phyloP scores from a whole-genome alignment of 441 rosid genomes.

The Brassica balearica region DNA sequence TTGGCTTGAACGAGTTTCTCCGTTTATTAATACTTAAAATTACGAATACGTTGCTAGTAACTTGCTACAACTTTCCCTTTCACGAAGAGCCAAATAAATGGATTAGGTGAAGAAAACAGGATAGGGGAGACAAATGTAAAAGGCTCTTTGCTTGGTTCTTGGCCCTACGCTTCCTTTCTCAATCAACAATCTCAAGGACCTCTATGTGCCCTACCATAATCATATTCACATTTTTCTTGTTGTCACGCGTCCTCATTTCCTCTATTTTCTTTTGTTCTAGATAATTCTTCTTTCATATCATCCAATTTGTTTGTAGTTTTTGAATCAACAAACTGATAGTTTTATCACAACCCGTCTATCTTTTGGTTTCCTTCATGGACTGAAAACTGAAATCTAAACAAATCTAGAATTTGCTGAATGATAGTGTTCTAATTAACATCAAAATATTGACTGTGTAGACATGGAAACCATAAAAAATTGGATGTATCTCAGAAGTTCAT shows the following conservation, averaged over 20 bases:
- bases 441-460: background rate
- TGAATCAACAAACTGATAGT: constrained; percentile 7
- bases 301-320: constrained; percentile 12
- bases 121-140: constrained; percentile 38
- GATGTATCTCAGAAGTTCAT: background rate
- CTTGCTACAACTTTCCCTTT: constrained; percentile 38
- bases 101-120: constrained; percentile 29
- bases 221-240: constrained; percentile 18
- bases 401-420: background rate
- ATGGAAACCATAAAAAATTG: background rate
- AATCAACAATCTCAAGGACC: constrained; percentile 30
- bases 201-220: constrained; percentile 27
- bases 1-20: background rate
- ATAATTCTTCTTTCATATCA: constrained; percentile 10
- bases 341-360: background rate
- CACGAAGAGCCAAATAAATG: constrained; percentile 48
- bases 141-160: constrained; percentile 27
- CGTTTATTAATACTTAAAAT: background rate
- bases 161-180: constrained; percentile 36
- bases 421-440: background rate
- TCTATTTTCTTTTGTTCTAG: background rate
- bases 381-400: background rate
- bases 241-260: constrained; percentile 40
- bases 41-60: background rate
- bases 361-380: background rate